Base-by-base conservation (phyloP, 129 eudicot genomes). In the Chrysanthemum lavandulifolium region DNA sequence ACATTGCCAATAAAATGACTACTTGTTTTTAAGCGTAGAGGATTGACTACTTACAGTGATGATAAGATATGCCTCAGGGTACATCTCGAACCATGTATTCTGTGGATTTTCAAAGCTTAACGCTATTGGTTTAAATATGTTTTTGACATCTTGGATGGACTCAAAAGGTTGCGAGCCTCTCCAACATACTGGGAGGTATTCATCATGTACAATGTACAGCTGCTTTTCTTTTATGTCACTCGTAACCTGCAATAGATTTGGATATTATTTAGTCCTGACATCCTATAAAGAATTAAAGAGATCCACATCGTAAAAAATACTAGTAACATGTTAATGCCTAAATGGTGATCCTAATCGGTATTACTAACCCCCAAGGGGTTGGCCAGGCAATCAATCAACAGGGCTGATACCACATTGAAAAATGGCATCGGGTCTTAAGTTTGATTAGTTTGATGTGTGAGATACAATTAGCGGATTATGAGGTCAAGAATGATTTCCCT, bases 121-220 rank as follows among this genome's bases (percentile, higher is more conserved):
- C 2, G 53, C 10, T 62, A 73, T 11, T 10, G 71, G 71, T 33
- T 29, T 73, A 18, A 73, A 73, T 4, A 73, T 5, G 53, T 31
- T 12, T n/a, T 62, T 73, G 70, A 62, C 70, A 6, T 73, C 78
- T 29, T 73, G n/a, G 53, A 50, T 12, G 13, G 78, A 73, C 70
- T 63, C 45, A 43, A 51, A n/a, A 25, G 52, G 69, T n/a, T 9
- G 16, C 9, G 69, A 15, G 0, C 52, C 69, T 64, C n/a, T n/a
- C 69, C 52, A 64, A 64, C 69, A 64, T 40, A 36, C 3, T 15
- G 23, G 52, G 14, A 64, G 43, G 21, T 40, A 14, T 40, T 64
- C 52, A 2, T 64, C 69, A 15, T 33, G 9, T 36, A 21, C 19
- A 15, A 7, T 40, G 51, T 36, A 33, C 9, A 40, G 7, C 13